Percentiles rank a stretch among this genome's conserved stretches.
Evolutionary conservation across 2,329 filamentous ascomycete species (phyloP).

Genomic region (Coniochaeta prunicola): DNA sequence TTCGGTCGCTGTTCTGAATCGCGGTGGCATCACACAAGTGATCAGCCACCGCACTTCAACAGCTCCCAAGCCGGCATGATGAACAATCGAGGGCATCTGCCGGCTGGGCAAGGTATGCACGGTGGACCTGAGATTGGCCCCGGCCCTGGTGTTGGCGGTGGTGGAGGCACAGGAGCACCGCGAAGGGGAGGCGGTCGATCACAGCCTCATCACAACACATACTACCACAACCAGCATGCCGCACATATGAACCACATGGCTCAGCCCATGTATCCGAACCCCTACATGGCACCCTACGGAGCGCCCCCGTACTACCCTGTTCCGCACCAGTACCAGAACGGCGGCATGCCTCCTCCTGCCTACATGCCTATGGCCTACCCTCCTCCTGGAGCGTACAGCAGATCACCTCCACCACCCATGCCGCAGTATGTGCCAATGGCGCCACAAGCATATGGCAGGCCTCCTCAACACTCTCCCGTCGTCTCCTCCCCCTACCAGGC

Average conservation of each 20-base stretch:
- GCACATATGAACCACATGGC: conserved; percentile 29
- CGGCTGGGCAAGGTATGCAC: conserved; percentile 63
- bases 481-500: conserved; percentile 51
- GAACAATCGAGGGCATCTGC: conserved; percentile 64
- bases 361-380: conserved; percentile 42
- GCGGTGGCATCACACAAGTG: conserved; percentile 23
- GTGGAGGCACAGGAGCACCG: conserved; percentile 23
- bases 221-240: conserved; percentile 23
- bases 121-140: conserved; percentile 27
- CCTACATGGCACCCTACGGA: conserved; percentile 38
- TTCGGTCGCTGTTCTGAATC: conserved; percentile 6
- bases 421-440: conserved; percentile 47
- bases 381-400: conserved; percentile 28
- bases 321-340: conserved; percentile 51
- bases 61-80: conserved; percentile 64
- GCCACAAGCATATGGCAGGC: conserved; percentile 39
- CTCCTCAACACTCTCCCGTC: conserved; percentile 32
- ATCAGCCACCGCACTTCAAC: conserved; percentile 21
- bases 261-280: conserved; percentile 37
- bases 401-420: conserved; percentile 40
- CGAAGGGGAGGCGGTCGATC: conserved; percentile 12
- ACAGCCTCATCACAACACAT: conserved; percentile 26
- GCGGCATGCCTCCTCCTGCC: conserved; percentile 32
- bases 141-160: conserved; percentile 15
- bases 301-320: conserved; percentile 35